Evolutionary conservation across 2,329 filamentous ascomycete species (phyloP).

Genomic region (Chrysoporthe cubensis): DNA sequence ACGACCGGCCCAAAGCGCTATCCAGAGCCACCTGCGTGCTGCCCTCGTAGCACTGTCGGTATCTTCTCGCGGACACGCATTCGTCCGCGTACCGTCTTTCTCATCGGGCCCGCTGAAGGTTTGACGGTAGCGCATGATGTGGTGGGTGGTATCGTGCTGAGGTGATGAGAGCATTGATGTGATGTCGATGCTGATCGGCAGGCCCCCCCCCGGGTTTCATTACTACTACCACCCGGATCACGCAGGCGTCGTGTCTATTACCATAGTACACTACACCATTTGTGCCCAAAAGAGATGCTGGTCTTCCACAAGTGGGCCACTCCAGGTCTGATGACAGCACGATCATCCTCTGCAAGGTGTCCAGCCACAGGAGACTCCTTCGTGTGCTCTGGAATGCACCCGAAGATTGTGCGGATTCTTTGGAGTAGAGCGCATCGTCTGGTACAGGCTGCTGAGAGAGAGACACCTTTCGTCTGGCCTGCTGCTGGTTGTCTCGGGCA

Average conservation of each 20-base stretch:
- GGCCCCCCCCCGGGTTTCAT: neutral
- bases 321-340: neutral
- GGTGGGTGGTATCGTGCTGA: conserved; percentile 21
- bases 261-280: neutral
- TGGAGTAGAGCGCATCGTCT: neutral
- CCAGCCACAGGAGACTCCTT: neutral
- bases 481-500: neutral
- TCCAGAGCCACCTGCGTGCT: neutral
- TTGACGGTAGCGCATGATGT: conserved; percentile 13
- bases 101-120: neutral
- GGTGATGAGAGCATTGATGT: conserved; percentile 12
- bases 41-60: neutral
- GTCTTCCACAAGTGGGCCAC: neutral
- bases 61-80: neutral
- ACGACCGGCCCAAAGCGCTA: neutral
- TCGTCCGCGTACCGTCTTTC: neutral
- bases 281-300: neutral
- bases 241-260: neutral
- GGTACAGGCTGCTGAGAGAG: neutral
- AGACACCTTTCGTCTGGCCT: conserved; percentile 2
- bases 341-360: neutral
- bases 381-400: neutral
- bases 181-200: conserved; percentile 20
- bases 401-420: neutral
- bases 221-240: neutral